phyloP scores from a whole-genome alignment of 495 filamentous ascomycete species.

The Lichenothelia convexa region DNA sequence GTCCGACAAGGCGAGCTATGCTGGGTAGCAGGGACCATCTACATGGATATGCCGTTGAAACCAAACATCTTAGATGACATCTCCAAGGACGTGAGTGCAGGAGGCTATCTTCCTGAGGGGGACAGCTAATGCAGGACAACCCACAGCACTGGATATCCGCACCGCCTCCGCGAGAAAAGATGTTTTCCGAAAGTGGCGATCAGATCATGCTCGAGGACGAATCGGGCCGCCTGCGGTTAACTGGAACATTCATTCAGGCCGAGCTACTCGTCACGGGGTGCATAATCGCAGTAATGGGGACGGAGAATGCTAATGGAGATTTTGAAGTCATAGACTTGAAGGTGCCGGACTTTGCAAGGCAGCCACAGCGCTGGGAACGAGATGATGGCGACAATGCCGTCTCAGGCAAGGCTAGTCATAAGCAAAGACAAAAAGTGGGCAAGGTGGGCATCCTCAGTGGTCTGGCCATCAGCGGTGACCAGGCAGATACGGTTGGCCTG shows the following conservation, averaged over 20 bases:
- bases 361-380: constrained; percentile 58
- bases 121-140: too few species aligned
- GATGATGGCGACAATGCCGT: constrained; percentile 25
- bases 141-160: constrained; percentile 64
- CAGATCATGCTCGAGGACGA: constrained; percentile 88
- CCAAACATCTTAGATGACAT: constrained; percentile 94
- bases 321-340: constrained; percentile 84
- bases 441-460: constrained; percentile 82
- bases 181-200: constrained; percentile 40
- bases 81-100: constrained; percentile 54
- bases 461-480: constrained; percentile 56
- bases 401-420: constrained; percentile 27
- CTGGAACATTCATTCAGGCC: constrained; percentile 43
- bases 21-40: constrained; percentile 88
- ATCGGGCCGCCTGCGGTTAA: constrained; percentile 72
- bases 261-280: constrained; percentile 74
- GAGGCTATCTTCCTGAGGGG: not conserved
- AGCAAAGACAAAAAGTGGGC: constrained; percentile 11
- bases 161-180: constrained; percentile 64
- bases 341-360: constrained; percentile 66
- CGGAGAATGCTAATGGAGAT: constrained; percentile 77
- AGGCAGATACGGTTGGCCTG: constrained; percentile 48
- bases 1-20: constrained; percentile 90
- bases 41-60: constrained; percentile 93
- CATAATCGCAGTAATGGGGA: constrained; percentile 79